Base-by-base conservation (phyloP, 257 asterid genomes). In the Rehmannia glutinosa region DNA sequence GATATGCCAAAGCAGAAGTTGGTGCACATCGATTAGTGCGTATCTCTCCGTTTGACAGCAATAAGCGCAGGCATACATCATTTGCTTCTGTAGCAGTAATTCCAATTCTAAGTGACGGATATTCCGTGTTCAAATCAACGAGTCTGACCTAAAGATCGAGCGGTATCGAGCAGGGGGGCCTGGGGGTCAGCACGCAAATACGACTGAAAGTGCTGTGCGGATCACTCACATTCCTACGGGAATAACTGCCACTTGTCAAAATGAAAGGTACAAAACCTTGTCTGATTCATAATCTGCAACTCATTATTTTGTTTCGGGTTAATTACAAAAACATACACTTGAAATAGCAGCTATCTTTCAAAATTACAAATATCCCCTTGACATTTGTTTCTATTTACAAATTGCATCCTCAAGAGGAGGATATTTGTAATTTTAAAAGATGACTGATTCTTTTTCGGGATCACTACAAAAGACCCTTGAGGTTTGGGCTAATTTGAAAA, bases 21-120 rank as follows among this genome's bases (percentile, higher is more conserved):
- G 99, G 99, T 43, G 95, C 95, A 36, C 99, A 94, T 73, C 95
- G 99, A 19, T 79, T 94, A 71, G 99, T 94, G 39, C 96, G 99
- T 33, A 78, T 87, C 62, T 91, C 99, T 2, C 96, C 96, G 10
- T 93, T 88, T 36, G 99, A 94, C 77, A 87, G 93, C 67, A 87
- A 83, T 33, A 94, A 91, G 64, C 87, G 97, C 33, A 80, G 97
- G 70, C 99, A 94, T 70, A 94, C 99, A 54, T 94, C 99, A 38
- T 88, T 94, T 76, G 96, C 95, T 58, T 93, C 97, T 3, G 92
- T 94, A 57, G 99, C 99, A 8, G 97, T 89, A 30, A 91, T 85
- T 61, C 99, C 99, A 41, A 94, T 94, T 69, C 84, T 91, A 11
- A 95, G 95, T 0, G 96, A 84, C 20, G 97, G 81, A 35, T 83